Evolutionary conservation across 2,329 filamentous ascomycete genomes (phyloP).

Genomic region (Rutstroemia sp.): DNA sequence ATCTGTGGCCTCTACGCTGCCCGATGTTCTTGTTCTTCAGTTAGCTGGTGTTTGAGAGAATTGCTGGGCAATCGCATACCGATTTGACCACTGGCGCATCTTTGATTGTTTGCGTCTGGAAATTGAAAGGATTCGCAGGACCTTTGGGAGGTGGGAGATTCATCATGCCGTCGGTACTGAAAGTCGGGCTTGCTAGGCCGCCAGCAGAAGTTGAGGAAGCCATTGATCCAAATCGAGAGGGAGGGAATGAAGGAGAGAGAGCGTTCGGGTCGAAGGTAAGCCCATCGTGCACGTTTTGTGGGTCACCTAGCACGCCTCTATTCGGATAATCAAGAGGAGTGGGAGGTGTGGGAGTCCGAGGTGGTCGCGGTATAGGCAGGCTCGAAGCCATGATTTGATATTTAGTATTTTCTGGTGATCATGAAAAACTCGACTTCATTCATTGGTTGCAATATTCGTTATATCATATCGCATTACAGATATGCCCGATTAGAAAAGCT

Average conservation of each 20-base stretch:
- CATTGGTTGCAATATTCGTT: background rate
- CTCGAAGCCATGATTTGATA: constrained; percentile 45
- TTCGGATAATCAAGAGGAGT: constrained; percentile 36
- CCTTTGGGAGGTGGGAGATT: constrained; percentile 21
- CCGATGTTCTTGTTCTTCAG: constrained; percentile 63
- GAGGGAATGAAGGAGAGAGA: constrained; percentile 36
- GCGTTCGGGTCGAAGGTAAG: constrained; percentile 36
- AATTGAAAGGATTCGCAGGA: constrained; percentile 76
- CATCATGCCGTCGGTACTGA: constrained; percentile 28
- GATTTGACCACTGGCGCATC: constrained; percentile 67
- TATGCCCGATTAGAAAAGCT: background rate
- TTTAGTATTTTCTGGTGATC: constrained; percentile 7
- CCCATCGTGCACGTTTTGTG: constrained; percentile 23
- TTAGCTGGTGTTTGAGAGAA: background rate
- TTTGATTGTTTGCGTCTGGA: constrained; percentile 73
- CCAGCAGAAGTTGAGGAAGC: constrained; percentile 25
- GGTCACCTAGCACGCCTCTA: background rate
- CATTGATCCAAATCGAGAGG: constrained; percentile 30
- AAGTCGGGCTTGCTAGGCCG: constrained; percentile 14
- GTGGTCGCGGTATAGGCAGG: constrained; percentile 51
- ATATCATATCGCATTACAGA: background rate
- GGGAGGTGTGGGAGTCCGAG: constrained; percentile 58
- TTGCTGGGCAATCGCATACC: constrained; percentile 39
- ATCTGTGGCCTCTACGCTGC: constrained; percentile 89
- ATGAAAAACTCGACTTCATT: background rate